Conservation (phyloP, 139 green algal species). For the Asterochloris sp. region DNA sequence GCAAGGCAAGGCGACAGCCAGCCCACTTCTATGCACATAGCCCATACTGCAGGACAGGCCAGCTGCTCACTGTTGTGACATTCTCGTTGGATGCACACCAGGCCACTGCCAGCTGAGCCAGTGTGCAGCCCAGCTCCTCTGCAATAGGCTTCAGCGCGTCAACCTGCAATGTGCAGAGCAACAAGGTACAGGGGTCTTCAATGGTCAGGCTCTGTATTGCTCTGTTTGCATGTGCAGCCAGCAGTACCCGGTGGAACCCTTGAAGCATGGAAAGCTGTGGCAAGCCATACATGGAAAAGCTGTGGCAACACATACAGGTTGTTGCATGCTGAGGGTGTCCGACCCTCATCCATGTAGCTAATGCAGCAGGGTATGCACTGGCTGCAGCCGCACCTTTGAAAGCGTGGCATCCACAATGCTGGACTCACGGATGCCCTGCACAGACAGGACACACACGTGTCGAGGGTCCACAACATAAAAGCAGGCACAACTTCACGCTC, state of each 20-base stretch:
- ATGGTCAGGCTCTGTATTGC: too few species aligned
- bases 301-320: too few species aligned
- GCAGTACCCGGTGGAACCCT: too few species aligned
- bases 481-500: background rate
- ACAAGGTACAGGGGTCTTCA: too few species aligned
- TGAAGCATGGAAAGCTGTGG: too few species aligned
- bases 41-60: background rate
- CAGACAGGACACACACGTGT: too few species aligned
- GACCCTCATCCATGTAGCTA: too few species aligned
- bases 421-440: constrained; percentile 33
- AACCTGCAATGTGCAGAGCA: background rate
- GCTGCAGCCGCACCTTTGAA: constrained; percentile 35
- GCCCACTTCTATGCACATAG: background rate
- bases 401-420: constrained; percentile 52
- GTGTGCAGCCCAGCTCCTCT: constrained; percentile 54
- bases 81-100: constrained; percentile 73
- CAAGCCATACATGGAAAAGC: too few species aligned
- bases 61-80: constrained; percentile 44
- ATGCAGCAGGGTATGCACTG: too few species aligned
- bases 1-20: background rate
- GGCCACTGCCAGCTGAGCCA: constrained; percentile 75
- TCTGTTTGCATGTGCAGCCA: too few species aligned
- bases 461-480: background rate
- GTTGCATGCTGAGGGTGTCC: too few species aligned
- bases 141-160: constrained; percentile 68